These are phyloP conservation scores for Podaxis carcinomalis DNA, from an alignment of 768 basidiomycete species.

Conservation along the genomic window DNA sequence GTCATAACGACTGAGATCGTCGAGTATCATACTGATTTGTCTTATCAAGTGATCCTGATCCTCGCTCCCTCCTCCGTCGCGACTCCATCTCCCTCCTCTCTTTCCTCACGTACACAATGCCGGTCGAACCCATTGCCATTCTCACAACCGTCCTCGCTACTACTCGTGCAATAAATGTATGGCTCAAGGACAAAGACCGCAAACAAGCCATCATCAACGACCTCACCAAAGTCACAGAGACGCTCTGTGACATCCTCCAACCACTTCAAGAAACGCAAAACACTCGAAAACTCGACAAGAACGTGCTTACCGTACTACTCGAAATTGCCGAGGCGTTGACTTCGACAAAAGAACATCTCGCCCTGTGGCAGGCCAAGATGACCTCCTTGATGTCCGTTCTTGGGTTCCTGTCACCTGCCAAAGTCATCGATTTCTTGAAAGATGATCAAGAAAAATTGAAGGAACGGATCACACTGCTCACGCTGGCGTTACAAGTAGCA, in stretches of 20 bases:
- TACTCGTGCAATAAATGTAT: slow-evolving; percentile 12
- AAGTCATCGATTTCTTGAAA: slow-evolving; percentile 16
- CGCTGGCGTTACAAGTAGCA: slow-evolving; percentile 1
- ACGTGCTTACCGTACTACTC: not conserved
- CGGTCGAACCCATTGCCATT: slow-evolving; percentile 14
- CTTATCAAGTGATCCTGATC: not conserved
- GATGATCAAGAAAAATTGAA: slow-evolving; percentile 20
- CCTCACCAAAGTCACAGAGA: slow-evolving; percentile 15
- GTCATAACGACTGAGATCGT: not conserved
- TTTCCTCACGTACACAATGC: not conserved
- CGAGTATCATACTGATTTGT: not conserved
- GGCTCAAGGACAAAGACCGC: slow-evolving; percentile 15
- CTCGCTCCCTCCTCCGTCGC: not conserved
- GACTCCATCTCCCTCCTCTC: not conserved
- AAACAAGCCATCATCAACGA: slow-evolving; percentile 15
- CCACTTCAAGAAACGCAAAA: slow-evolving; percentile 14
- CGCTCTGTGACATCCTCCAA: slow-evolving; percentile 16
- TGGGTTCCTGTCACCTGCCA: slow-evolving; percentile 19
- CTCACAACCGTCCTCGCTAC: slow-evolving; percentile 14
- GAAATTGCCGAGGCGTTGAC: slow-evolving; percentile 18
- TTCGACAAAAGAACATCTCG: slow-evolving; percentile 17
- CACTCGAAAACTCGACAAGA: slow-evolving; percentile 13
- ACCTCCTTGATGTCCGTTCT: slow-evolving; percentile 10
- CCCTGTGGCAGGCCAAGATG: slow-evolving; percentile 15
- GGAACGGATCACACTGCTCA: slow-evolving; percentile 20